Evolutionary conservation across 768 basidiomycete genomes (phyloP), one percentile per base, ranked within the genome.

Genomic region (Pleurotus tuber-regium): DNA sequence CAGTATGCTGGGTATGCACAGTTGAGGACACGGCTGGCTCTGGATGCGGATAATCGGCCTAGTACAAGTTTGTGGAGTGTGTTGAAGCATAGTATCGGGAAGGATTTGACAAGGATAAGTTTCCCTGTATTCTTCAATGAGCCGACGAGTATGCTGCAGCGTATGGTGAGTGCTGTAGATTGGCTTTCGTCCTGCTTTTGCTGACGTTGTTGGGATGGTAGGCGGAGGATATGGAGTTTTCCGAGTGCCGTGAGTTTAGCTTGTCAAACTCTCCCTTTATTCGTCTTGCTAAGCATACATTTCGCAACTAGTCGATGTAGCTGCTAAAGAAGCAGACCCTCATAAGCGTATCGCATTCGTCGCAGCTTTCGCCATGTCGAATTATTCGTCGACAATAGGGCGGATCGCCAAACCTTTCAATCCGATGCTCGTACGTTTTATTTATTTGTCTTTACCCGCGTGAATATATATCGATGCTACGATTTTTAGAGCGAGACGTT

Each of bases 181-280:
- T 18, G 11, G 28, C 4, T 25, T 21, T 29, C 31, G 5, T 16
- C 9, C 4, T 52, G 44, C 46, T 25, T 59, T 35, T 55, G 53
- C 23, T 50, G 21, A 43, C 16, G 23, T 48, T 56, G 26, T 38
- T 18, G n/a, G n/a, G n/a, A n/a, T n/a, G n/a, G n/a, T 38, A 73
- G 72, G 89, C 94, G 9, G 95, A 98, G 70, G 95, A 98, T 68
- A 96, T 96, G 92, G 95, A 97, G 66, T 97, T 95, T 68, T 86
- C 90, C 1, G 92, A 93, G 58, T 96, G 92, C 61, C 70, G 89
- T 91, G 60, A 74, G 89, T 80, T 3, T 2, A 18, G 23, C 40
- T 48, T 19, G 51, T 39, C 44, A 33, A n/a, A n/a, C n/a, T n/a
- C n/a, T n/a, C n/a, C n/a, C n/a, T n/a, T 49, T 24, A 28, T 31